Evolutionary conservation across 306 rosid genomes (phyloP), one percentile per base, ranked within the genome.

Genomic region (Cajanus cajan): DNA sequence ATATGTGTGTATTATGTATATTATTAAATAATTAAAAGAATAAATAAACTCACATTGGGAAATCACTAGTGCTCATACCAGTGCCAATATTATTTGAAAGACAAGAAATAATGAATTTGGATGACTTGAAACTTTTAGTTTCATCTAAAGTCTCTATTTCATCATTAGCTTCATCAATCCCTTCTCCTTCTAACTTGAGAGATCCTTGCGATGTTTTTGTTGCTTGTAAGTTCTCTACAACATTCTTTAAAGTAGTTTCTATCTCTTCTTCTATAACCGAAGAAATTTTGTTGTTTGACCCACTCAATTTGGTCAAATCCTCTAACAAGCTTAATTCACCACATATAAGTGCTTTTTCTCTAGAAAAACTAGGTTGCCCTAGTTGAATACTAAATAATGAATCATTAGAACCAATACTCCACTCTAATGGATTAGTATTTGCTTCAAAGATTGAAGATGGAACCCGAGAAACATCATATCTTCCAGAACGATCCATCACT

Each of bases 351-450:
- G 71, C 16, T 3, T 45, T 78, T 36, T 90, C 95, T 80, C 86
- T 82, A 73, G 88, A 62, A 68, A 89, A 86, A 83, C 95, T 94
- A 21, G 14, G 24, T 51, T 81, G 87, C 75, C 89, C 97, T 25
- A 89, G 1, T 16, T 90, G 89, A 85, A 95, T 72, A 90, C 98
- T 95, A 83, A 95, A 95, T 57, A 95, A 73, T 18, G 97, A 95
- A 0, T 95, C 98, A 78, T 92, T 90, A 41, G 98, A 95, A 85
- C 85, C 88, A 77, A 65, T 52, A 72, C 97, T 95, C 98, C 98
- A 95, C 21, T 92, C 97, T 86, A 77, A 4, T 7, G 87, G 88
- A 63, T 68, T 79, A 50, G 65, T 50, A 64, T 68, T 88, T 66
- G 50, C 61, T 59, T 76, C 85, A 61, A 95, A 95, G 71, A 90